A percentile compares a stretch with the other conserved stretches of the same genome.
Conservation (phyloP, 108 stramenopile genomes). For the Discostella pseudostelligera region DNA sequence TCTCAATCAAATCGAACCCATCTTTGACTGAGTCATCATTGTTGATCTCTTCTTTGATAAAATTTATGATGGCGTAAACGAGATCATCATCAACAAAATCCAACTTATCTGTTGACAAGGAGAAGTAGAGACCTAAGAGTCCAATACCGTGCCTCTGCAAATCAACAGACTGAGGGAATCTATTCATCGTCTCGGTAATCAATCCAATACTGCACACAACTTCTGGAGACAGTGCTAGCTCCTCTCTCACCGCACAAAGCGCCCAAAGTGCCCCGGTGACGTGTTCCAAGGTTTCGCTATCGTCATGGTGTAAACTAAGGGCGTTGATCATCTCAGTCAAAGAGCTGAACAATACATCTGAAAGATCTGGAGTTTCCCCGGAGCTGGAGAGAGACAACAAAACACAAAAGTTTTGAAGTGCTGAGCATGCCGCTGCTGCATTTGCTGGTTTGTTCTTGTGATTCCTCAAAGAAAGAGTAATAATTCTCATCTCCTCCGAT, state of each 20-base stretch:
- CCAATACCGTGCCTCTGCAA: conserved; percentile 24
- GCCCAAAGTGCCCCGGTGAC: conserved; percentile 30
- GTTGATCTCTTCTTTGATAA: conserved; percentile 18
- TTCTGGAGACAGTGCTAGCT: conserved; percentile 11
- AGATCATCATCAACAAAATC: conserved; percentile 18
- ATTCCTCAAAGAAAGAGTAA: neutral
- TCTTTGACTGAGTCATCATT: conserved; percentile 5
- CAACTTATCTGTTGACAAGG: conserved; percentile 4
- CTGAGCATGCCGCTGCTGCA: conserved; percentile 19
- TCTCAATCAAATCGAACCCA: conserved; percentile 5
- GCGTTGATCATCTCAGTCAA: conserved; percentile 11
- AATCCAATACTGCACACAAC: conserved; percentile 6
- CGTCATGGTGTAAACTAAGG: neutral
- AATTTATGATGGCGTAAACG: conserved; percentile 7
- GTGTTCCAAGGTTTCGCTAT: conserved; percentile 16
- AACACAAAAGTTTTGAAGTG: conserved; percentile 19
- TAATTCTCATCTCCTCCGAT: conserved; percentile 2
- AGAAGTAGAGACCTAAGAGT: conserved; percentile 17
- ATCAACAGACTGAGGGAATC: conserved; percentile 9
- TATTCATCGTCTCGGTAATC: conserved; percentile 22
- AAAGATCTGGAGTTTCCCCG: neutral
- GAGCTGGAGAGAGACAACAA: neutral
- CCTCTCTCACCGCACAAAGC: conserved; percentile 16
- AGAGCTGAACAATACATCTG: conserved; percentile 9
- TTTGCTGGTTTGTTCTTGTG: conserved; percentile 4